Evolutionary conservation across 2,329 filamentous ascomycete genomes (phyloP), one percentile per base, ranked within the genome.

Genomic region (Emericellopsis cladophorae): DNA sequence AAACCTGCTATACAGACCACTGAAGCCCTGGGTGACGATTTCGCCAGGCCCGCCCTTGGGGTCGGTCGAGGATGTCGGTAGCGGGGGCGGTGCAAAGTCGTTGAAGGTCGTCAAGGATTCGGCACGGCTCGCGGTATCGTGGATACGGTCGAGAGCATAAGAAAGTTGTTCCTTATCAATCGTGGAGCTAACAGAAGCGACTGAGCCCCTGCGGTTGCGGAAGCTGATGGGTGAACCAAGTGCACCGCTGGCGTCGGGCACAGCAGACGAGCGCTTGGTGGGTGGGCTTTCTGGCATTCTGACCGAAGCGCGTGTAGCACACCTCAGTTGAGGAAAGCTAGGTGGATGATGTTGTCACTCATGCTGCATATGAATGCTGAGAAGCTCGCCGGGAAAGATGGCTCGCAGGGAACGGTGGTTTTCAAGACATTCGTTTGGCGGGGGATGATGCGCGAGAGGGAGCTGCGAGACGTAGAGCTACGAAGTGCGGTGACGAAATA

Each of bases 51-150:
- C 67, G 8, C 74, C 74, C 56, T 86, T 87, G 44, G 68, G 76
- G 51, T 94, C 87, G 21, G 69, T 61, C 12, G 67, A 62, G 2
- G 72, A 66, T 2, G 75, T 64, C 1, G 73, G 67, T 3, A 70
- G 65, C 0, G 84, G 79, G 5, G 81, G 79, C 1, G 81, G 79
- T 1, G 83, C 84, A 53, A 94, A 89, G 54, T 95, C 89, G 61
- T 93, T 93, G 62, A 96, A 96, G 8, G 88, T 93, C 3, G 90
- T 96, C 37, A 96, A 70, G 29, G 79, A 76, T 46, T 84, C 83
- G 29, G 84, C 84, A 56, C 85, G 84, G 54, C 84, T 93, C n/a
- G 89, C 88, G 6, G 84, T 80, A 39, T 71, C 87, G 60, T 95
- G 90, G 49, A 95, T 95, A 51, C 85, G 81, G 60, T 94, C 84